Evolutionary conservation across 2,329 filamentous ascomycete genomes (phyloP), one percentile per base, ranked within the genome.

Genomic region (Colletotrichum costaricense): DNA sequence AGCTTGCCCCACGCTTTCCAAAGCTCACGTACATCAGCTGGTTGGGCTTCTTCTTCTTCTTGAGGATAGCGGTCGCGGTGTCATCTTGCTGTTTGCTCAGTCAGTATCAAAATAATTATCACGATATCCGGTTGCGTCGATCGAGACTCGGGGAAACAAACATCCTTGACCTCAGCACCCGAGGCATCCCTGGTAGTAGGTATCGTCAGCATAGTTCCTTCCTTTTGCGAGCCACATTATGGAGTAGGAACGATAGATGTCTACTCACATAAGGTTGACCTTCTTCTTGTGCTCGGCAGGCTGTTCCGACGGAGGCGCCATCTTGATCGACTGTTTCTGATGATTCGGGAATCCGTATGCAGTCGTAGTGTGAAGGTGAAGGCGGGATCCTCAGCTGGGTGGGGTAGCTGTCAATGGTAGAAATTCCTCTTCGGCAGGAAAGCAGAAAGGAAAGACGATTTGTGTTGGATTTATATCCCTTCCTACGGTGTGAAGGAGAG

Each of bases 21-120:
- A 19, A 55, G 63, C 52, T 59, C 78, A 84, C 93, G 84, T 89
- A 97, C 95, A 99, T 97, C 84, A 99, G 87, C 82, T 96, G 97
- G 87, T 99, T 99, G 80, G 95, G 95, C 94, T 99, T 99, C 95
- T 99, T 99, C 93, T 99, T 99, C 91, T 98, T 98, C 89, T 98
- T 98, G 81, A 99, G 91, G 80, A 99, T 99, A 78, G 97, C 97
- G 58, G 97, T 99, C 66, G 97, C 92, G 75, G 93, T 95, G 82
- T 98, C 97, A 84, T 98, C 94, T 80, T 95, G 92, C 92, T 97
- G 80, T 73, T 76, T 57, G 24, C 19, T 73, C 59, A 72, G 81
- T 87, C 78, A 84, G 81, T 79, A 77, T 78, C 55, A 69, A 77
- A 72, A 63, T 33, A 33, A 64, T 67, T 19, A 76, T 74, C 66